Percentiles rank a stretch among this genome's conserved stretches.
Conservation (phyloP, 768 basidiomycete genomes). For the Tricholoma sp. region DNA sequence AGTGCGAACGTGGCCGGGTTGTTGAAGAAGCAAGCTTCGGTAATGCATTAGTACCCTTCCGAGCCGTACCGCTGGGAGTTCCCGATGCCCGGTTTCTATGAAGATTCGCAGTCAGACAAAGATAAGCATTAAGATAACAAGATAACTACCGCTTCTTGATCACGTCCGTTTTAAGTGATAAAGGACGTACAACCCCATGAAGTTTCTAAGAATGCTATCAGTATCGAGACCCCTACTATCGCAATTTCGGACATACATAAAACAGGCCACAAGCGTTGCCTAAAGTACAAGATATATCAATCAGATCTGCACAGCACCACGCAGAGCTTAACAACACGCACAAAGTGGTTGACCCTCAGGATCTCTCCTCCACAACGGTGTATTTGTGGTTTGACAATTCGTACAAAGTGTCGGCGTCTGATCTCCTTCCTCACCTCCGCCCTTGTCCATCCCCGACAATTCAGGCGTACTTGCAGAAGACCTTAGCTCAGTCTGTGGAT, state of each 20-base stretch:
- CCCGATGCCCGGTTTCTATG: conserved; percentile 79
- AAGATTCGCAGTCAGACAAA: not conserved
- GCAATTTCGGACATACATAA: conserved; percentile 54
- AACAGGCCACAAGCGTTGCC: conserved; percentile 93
- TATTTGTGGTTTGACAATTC: conserved; percentile 94
- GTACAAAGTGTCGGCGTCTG: conserved; percentile 80
- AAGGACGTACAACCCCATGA: conserved; percentile 89
- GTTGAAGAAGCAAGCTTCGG: conserved; percentile 76
- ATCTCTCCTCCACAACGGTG: conserved; percentile 88
- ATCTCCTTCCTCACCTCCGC: conserved; percentile 60
- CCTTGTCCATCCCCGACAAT: conserved; percentile 34
- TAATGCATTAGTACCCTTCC: conserved; percentile 55
- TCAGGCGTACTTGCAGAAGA: conserved; percentile 71
- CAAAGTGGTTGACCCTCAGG: conserved; percentile 91
- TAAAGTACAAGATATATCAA: conserved; percentile 24
- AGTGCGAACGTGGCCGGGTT: conserved; percentile 70
- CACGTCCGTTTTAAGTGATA: conserved; percentile 94
- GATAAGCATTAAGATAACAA: conserved; percentile 3
- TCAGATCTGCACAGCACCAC: conserved; percentile 5
- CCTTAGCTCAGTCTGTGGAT: conserved; percentile 36
- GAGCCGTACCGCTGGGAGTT: conserved; percentile 56
- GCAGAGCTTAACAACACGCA: conserved; percentile 32
- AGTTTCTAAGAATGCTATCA: conserved; percentile 60
- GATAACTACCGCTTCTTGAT: conserved; percentile 85
- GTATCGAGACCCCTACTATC: conserved; percentile 1